Evolutionary conservation across 371 early-diverging fungal genomes (phyloP), one percentile per base, ranked within the genome.

Genomic region (Phascolomyces articulosus): DNA sequence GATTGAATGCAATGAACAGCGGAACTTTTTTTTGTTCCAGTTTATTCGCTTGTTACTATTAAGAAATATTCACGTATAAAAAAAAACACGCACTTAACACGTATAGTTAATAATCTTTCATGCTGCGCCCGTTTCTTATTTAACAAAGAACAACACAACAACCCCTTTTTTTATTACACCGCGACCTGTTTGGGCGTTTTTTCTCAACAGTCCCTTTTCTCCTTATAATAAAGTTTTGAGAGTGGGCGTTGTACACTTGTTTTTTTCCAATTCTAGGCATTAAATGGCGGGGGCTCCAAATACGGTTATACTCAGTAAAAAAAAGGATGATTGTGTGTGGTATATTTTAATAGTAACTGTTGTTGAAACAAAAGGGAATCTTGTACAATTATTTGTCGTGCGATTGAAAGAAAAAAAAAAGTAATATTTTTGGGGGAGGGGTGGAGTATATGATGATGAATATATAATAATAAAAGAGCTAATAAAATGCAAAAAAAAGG

Each of bases 161-260:
- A n/a, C n/a, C 53, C 34, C n/a, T 62, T 49, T 55, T 31, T 57
- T 16, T 55, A 28, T 27, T 55, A 29, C 55, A 29, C 55, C 55
- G n/a, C n/a, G 4, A 27, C 24, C 29, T 55, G 44, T 18, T 18
- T 8, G 51, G 51, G 51, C 15, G 23, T 51, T 51, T 51, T 23
- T 20, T 8, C 26, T n/a, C 6, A 51, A 51, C 10, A 44, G 44
- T 18, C n/a, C 15, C 44, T 16, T 16, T 18, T 44, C 16, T 16
- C 4, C 8, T 9, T 34, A 34, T 34, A 1, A 44, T n/a, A 44
- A 44, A n/a, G 44, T n/a, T 44, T n/a, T n/a, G n/a, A n/a, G n/a
- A n/a, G n/a, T n/a, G n/a, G 44, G 44, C 44, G 44, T 44, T 7
- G 44, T 44, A 16, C 44, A 15, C 44, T 34, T 34, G 34, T 34